A percentile compares a stretch with the other conserved stretches of the same genome.
phyloP scores from a whole-genome alignment of 352 stramenopile species.

The Aphanomyces astaci region DNA sequence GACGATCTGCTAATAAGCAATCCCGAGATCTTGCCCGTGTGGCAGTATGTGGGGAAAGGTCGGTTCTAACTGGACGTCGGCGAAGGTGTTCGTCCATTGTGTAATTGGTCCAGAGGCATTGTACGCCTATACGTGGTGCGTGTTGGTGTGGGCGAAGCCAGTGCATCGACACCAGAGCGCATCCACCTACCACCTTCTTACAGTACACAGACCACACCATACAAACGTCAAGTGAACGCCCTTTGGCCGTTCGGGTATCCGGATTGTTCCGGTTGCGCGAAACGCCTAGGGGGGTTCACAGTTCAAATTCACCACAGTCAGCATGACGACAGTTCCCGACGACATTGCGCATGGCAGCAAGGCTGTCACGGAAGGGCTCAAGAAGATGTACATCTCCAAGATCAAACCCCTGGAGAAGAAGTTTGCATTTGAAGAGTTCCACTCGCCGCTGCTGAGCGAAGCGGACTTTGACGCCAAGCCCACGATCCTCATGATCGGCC shows the following conservation, averaged over 20 bases:
- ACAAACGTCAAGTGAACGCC: neutral
- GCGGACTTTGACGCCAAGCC: conserved; percentile 97
- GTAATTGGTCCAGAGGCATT: no score
- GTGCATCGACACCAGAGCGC: no score
- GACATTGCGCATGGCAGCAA: conserved; percentile 64
- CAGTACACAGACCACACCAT: neutral
- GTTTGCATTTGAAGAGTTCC: conserved; percentile 91
- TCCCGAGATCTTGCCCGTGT: no score
- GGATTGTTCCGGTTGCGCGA: neutral
- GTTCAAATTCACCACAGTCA: neutral
- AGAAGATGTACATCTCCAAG: conserved; percentile 68
- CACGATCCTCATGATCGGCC: conserved; percentile 95
- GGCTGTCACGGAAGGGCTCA: conserved; percentile 65
- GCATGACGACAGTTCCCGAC: conserved; percentile 15
- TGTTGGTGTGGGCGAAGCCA: no score
- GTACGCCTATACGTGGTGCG: no score
- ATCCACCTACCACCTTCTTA: neutral
- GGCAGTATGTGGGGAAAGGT: no score
- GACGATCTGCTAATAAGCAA: no score
- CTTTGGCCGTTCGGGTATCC: neutral
- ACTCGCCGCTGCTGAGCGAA: conserved; percentile 88
- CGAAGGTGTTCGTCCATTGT: no score
- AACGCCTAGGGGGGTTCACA: neutral
- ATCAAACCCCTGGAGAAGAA: conserved; percentile 85
- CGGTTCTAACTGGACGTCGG: no score